Evolutionary conservation across 306 rosid species (phyloP).

Genomic region (Dalbergia cultrata): DNA sequence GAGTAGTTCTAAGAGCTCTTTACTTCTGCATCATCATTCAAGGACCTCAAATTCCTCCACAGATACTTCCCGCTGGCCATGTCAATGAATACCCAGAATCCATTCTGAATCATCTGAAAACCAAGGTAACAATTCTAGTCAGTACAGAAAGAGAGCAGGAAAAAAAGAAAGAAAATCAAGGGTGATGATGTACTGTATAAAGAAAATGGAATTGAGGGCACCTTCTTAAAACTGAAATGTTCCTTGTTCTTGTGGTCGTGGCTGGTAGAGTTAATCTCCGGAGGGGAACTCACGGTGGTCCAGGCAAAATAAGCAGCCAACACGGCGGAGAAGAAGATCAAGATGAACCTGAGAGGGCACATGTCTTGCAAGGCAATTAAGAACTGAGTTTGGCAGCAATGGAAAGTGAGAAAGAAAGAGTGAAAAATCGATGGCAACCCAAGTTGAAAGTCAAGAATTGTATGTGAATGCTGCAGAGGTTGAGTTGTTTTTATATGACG

Average conservation of each 20-base stretch:
- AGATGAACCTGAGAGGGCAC: slow-evolving; percentile 85
- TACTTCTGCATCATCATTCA: slow-evolving; percentile 35
- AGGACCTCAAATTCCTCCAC: slow-evolving; percentile 70
- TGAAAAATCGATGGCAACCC: slow-evolving; percentile 1
- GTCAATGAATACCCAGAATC: slow-evolving; percentile 74
- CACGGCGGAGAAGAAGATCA: slow-evolving; percentile 74
- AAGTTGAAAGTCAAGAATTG: slow-evolving; percentile 25
- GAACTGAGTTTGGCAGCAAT: slow-evolving; percentile 4
- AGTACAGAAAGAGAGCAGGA: not conserved
- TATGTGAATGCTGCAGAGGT: slow-evolving; percentile 20
- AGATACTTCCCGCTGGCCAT: slow-evolving; percentile 86
- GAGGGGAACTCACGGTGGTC: slow-evolving; percentile 61
- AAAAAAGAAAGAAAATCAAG: not conserved
- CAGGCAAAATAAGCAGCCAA: slow-evolving; percentile 76
- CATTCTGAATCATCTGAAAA: slow-evolving; percentile 60
- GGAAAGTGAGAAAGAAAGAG: not conserved
- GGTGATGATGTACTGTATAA: slow-evolving; percentile 3
- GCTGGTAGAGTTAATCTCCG: slow-evolving; percentile 32
- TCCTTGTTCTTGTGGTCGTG: slow-evolving; percentile 11
- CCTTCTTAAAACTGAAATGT: slow-evolving; percentile 49
- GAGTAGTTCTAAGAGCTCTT: slow-evolving; percentile 43
- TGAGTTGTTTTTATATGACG: slow-evolving; percentile 37
- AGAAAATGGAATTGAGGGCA: slow-evolving; percentile 12
- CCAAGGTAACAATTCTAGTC: slow-evolving; percentile 28
- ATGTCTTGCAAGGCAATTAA: slow-evolving; percentile 41